Percentiles rank a stretch among this genome's conserved stretches.
These are phyloP conservation scores for Camelina laxa DNA, from an alignment of 345 rosid genomes.

Conservation along the genomic window DNA sequence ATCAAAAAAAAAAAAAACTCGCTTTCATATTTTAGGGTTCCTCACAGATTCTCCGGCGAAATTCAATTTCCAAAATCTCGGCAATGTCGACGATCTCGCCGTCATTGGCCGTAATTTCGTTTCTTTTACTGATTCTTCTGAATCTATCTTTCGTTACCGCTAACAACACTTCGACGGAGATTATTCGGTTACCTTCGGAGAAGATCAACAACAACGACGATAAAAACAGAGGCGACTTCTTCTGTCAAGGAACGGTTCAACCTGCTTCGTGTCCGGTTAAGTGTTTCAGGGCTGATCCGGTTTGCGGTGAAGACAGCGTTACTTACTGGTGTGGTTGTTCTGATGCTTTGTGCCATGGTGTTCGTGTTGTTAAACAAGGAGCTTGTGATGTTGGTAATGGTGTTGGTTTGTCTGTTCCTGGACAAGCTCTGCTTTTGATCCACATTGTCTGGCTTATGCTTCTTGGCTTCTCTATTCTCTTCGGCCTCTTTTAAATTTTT, in stretches of 20 bases:
- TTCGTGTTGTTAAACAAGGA: conserved; percentile 66
- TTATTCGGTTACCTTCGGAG: conserved; percentile 45
- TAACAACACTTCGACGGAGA: conserved; percentile 17
- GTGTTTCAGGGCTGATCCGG: conserved; percentile 87
- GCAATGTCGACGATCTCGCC: conserved; percentile 44
- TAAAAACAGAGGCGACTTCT: conserved; percentile 19
- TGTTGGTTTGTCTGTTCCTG: conserved; percentile 73
- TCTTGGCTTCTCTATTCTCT: conserved; percentile 80
- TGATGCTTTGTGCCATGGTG: conserved; percentile 76
- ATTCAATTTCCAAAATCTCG: conserved; percentile 3
- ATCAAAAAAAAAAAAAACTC: background rate
- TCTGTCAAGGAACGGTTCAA: conserved; percentile 38
- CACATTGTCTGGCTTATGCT: conserved; percentile 92
- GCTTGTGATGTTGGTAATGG: conserved; percentile 79
- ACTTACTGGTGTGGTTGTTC: conserved; percentile 98
- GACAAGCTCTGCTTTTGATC: conserved; percentile 86
- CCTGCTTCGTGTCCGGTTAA: conserved; percentile 74
- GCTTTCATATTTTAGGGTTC: conserved; percentile 18
- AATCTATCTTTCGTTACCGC: conserved; percentile 8
- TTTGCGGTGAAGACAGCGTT: conserved; percentile 82
- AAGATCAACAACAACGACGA: conserved; percentile 25
- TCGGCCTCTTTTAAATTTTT: conserved; percentile 65
- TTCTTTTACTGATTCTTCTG: conserved; percentile 21
- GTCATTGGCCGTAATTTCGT: conserved; percentile 21
- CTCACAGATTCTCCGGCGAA: conserved; percentile 21